These are phyloP conservation scores for Bauhinia variegata DNA, from an alignment of 306 rosid species.

Conservation along the genomic window DNA sequence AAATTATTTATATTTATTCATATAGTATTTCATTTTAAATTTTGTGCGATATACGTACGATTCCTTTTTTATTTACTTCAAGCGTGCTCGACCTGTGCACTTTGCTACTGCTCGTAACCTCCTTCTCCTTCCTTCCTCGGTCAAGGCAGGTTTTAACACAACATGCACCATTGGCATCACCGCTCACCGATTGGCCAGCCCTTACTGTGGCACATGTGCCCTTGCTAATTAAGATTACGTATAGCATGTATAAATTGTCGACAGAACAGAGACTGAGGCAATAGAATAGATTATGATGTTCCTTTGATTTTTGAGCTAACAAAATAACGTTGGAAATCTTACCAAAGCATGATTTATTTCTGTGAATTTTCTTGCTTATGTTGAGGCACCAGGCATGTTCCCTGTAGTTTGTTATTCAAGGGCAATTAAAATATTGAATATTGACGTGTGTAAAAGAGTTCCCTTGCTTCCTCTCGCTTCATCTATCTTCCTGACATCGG, in stretches of 20 bases:
- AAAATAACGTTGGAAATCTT: constrained; percentile 10
- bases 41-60: not conserved
- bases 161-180: not conserved
- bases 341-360: not conserved
- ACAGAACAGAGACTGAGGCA: not conserved
- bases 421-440: constrained; percentile 15
- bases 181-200: not conserved
- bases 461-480: not conserved
- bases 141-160: not conserved
- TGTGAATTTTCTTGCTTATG: not conserved
- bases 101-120: not conserved
- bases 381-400: not conserved
- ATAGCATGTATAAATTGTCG: not conserved
- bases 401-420: not conserved
- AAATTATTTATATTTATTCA: not conserved
- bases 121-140: not conserved
- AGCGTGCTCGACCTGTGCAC: not conserved
- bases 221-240: not conserved
- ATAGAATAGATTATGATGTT: not conserved
- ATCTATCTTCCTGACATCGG: not conserved
- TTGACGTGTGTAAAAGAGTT: not conserved
- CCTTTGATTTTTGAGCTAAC: not conserved
- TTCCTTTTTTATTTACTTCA: not conserved
- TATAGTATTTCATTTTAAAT: not conserved
- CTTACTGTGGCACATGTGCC: not conserved